Conservation (phyloP, 495 filamentous ascomycete genomes). For the Xylaria curta region DNA sequence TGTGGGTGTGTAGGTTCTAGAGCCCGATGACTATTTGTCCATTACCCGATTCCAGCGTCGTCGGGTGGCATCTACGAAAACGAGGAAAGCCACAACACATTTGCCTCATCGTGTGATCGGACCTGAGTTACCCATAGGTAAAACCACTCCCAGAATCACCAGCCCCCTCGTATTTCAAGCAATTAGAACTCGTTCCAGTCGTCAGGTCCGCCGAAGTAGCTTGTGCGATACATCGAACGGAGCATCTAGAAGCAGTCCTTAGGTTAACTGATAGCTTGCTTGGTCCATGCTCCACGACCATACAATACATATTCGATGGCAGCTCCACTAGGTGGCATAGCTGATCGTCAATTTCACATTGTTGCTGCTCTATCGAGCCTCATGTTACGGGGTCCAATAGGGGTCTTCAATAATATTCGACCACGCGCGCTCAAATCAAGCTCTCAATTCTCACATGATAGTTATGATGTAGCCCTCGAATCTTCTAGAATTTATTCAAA, state of each 20-base stretch:
- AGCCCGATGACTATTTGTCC: neutral
- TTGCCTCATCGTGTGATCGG: neutral
- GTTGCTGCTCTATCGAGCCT: neutral
- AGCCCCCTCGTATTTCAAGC: neutral
- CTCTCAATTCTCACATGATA: neutral
- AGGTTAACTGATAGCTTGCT: neutral
- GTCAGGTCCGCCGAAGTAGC: neutral
- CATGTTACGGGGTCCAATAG: neutral
- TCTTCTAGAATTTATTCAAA: neutral
- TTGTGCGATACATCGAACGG: neutral
- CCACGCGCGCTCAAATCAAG: neutral
- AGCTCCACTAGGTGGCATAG: neutral
- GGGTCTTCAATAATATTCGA: neutral
- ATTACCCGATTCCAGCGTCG: neutral
- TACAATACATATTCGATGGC: neutral
- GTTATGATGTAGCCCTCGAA: neutral
- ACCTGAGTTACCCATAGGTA: neutral
- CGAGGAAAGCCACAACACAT: neutral
- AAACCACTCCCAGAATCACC: neutral
- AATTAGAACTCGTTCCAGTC: neutral
- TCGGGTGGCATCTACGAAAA: conserved; percentile 11
- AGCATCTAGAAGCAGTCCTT: neutral
- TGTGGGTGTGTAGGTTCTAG: neutral
- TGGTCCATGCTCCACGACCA: neutral
- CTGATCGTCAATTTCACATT: neutral